Conservation (phyloP, 306 rosid genomes). For the Inga leiocalycina region DNA sequence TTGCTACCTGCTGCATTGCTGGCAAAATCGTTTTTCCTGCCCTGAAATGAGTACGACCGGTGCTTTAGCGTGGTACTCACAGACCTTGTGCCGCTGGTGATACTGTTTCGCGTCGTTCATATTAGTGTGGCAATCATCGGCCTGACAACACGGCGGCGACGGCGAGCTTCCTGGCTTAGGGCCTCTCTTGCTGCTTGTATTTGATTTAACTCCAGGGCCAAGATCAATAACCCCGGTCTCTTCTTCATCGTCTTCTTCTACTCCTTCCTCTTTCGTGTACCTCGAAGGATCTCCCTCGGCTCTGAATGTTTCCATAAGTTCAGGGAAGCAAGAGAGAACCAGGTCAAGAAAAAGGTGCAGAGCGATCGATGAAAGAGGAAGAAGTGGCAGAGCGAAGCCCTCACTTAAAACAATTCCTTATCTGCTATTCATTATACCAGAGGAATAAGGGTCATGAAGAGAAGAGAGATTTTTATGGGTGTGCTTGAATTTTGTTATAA, state of each 20-base stretch:
- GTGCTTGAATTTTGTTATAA: too few species aligned
- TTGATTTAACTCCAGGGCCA: conserved; percentile 42
- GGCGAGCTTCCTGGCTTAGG: conserved; percentile 53
- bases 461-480: too few species aligned
- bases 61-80: conserved; percentile 77
- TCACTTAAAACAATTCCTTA: too few species aligned
- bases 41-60: conserved; percentile 53
- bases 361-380: too few species aligned
- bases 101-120: conserved; percentile 62
- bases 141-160: conserved; percentile 62
- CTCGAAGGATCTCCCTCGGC: conserved; percentile 53
- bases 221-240: background rate
- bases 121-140: conserved; percentile 69
- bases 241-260: background rate
- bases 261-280: conserved; percentile 34
- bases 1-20: conserved; percentile 92
- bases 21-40: conserved; percentile 77
- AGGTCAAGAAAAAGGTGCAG: background rate
- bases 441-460: too few species aligned
- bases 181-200: conserved; percentile 39
- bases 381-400: too few species aligned
- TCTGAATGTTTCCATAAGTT: conserved; percentile 60
- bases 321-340: conserved; percentile 32
- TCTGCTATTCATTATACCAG: too few species aligned
- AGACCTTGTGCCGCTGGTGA: conserved; percentile 83